These are phyloP conservation scores for Umbilicus rupestris DNA, from an alignment of 164 flowering plant genomes.

Conservation along the genomic window DNA sequence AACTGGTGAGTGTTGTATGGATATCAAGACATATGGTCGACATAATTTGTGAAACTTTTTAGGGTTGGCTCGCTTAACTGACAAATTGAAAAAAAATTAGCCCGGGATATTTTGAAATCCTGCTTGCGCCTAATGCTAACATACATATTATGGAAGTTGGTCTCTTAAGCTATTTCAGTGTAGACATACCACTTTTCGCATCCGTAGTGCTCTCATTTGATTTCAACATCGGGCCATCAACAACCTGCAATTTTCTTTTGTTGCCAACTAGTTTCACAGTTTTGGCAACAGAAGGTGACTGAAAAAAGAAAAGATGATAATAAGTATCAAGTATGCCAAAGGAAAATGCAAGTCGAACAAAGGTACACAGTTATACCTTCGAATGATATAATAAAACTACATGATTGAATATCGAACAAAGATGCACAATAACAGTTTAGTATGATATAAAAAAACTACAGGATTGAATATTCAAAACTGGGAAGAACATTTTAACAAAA, in stretches of 20 bases:
- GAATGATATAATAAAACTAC: too few species aligned
- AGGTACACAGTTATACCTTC: background rate
- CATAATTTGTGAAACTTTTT: too few species aligned
- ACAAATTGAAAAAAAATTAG: too few species aligned
- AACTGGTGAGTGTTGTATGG: too few species aligned
- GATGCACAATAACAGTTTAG: too few species aligned
- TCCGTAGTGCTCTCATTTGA: background rate
- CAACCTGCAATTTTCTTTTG: background rate
- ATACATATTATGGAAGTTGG: background rate
- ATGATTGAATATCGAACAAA: background rate
- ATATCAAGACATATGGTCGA: too few species aligned
- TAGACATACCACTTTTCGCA: background rate
- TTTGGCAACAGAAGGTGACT: background rate
- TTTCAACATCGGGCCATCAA: background rate
- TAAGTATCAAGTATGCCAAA: background rate
- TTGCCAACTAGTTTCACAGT: slow-evolving; percentile 1
- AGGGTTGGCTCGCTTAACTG: too few species aligned
- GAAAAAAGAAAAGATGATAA: background rate
- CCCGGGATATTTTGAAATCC: too few species aligned
- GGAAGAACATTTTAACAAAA: background rate
- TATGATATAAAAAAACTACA: too few species aligned
- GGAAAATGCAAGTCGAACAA: background rate
- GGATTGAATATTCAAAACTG: background rate
- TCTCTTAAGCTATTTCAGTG: background rate
- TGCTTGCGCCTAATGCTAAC: too few species aligned